Conservation (phyloP, 805 yeast species). For the Candida montana region DNA sequence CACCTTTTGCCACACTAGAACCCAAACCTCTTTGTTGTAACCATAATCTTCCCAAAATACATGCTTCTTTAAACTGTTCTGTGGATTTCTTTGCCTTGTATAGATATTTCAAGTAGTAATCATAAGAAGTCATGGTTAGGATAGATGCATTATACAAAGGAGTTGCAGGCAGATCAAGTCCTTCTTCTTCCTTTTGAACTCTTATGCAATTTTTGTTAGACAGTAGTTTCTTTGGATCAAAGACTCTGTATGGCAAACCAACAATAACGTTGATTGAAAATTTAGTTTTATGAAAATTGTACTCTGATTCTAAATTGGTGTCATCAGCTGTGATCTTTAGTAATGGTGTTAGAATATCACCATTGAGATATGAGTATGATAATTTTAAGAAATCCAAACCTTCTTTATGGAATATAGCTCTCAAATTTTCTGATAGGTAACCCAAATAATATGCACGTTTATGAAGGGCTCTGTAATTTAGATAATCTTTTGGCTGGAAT, state of each 20-base stretch:
- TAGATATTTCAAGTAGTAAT: constrained; percentile 66
- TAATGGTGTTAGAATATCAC: constrained; percentile 72
- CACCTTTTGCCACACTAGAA: constrained; percentile 59
- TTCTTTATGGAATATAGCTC: constrained; percentile 45
- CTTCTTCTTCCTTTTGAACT: constrained; percentile 37
- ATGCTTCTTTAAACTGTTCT: constrained; percentile 82
- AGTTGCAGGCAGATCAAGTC: constrained; percentile 57
- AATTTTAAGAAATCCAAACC: constrained; percentile 44
- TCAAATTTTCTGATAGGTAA: constrained; percentile 62
- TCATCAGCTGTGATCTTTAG: constrained; percentile 56
- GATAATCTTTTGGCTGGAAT: constrained; percentile 81
- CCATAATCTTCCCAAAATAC: constrained; percentile 85
- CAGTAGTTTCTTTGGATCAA: constrained; percentile 68
- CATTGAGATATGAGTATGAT: constrained; percentile 67
- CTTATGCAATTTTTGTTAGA: constrained; percentile 83
- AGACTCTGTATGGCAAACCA: constrained; percentile 65
- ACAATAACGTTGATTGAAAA: constrained; percentile 67
- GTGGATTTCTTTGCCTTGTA: constrained; percentile 72
- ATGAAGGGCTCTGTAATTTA: constrained; percentile 85
- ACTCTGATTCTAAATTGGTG: constrained; percentile 37
- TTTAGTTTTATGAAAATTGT: constrained; percentile 62
- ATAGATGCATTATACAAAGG: constrained; percentile 84
- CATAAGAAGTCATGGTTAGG: constrained; percentile 61
- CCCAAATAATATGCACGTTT: constrained; percentile 87
- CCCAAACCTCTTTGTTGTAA: constrained; percentile 78